phyloP scores from a whole-genome alignment of 176 grass and related monocot species.

The Dactylis glomerata region DNA sequence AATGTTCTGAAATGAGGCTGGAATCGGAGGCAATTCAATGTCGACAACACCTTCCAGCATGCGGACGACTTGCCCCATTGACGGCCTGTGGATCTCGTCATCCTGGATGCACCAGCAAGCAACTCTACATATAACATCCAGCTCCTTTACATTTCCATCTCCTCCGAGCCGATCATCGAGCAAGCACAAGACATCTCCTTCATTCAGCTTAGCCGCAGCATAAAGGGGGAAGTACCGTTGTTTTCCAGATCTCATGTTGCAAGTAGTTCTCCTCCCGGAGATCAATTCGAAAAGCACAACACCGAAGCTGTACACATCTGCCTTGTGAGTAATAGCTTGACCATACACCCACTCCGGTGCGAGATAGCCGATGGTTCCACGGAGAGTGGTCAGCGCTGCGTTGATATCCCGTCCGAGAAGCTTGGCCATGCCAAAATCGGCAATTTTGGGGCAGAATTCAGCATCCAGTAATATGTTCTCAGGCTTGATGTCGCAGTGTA shows the following conservation, averaged over 20 bases:
- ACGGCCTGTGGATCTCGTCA: background rate
- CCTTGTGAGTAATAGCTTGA: conserved; percentile 31
- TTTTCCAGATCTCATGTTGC: background rate
- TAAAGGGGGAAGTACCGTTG: conserved; percentile 18
- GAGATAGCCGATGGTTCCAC: conserved; percentile 48
- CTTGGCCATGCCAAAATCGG: conserved; percentile 53
- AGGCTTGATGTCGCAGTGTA: conserved; percentile 54
- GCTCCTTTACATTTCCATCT: background rate
- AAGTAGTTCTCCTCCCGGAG: conserved; percentile 25
- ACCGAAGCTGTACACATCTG: conserved; percentile 45
- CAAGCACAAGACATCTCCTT: conserved; percentile 39
- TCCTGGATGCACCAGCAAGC: conserved; percentile 47
- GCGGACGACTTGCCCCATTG: conserved; percentile 19
- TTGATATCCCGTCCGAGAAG: conserved; percentile 32
- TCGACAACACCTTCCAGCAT: conserved; percentile 11
- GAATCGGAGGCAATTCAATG: conserved; percentile 21
- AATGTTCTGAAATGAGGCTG: conserved; percentile 25
- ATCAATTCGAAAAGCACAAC: conserved; percentile 48
- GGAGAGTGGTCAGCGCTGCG: conserved; percentile 25
- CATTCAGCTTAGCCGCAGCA: conserved; percentile 1
- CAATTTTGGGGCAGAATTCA: conserved; percentile 38
- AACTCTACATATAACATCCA: conserved; percentile 15
- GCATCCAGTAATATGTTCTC: conserved; percentile 43
- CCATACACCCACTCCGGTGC: conserved; percentile 44
- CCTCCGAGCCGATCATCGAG: conserved; percentile 11